phyloP scores from a whole-genome alignment of 164 flowering plant genomes.

The Nelumbo lutea region DNA sequence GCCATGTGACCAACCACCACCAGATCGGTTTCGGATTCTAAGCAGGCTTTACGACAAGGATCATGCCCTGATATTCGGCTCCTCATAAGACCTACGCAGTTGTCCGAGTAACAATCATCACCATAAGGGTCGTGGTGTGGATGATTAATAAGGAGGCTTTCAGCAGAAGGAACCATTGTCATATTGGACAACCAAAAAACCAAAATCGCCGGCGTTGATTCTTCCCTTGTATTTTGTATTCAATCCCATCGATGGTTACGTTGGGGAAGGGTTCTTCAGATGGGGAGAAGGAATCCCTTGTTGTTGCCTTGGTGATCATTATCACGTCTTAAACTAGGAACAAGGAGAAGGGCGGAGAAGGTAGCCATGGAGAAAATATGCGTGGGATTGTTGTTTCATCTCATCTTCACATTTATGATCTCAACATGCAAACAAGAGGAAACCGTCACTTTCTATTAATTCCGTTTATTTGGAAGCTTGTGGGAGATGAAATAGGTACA shows the following conservation, averaged over 20 bases:
- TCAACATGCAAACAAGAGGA: conserved; percentile 25
- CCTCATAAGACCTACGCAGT: conserved; percentile 23
- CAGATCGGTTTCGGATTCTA: conserved; percentile 36
- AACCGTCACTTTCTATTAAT: conserved; percentile 66
- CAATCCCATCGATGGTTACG: neutral
- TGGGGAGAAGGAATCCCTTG: neutral
- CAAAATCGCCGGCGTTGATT: conserved; percentile 6
- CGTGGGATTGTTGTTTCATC: conserved; percentile 19
- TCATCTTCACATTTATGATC: neutral
- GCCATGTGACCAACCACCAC: conserved; percentile 36
- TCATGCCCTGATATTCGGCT: conserved; percentile 27
- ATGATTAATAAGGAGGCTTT: conserved; percentile 17
- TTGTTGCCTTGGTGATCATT: conserved; percentile 3
- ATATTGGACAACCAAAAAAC: conserved; percentile 22
- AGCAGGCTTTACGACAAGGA: conserved; percentile 10
- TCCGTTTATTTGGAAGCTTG: conserved; percentile 86
- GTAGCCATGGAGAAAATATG: conserved; percentile 11
- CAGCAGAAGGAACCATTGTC: conserved; percentile 67
- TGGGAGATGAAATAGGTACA: conserved; percentile 52
- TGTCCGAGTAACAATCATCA: conserved; percentile 8
- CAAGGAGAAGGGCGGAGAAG: neutral
- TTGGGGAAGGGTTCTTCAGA: conserved; percentile 3
- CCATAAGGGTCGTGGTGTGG: conserved; percentile 24
- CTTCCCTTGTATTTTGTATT: neutral
- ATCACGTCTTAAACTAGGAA: neutral